phyloP scores from a whole-genome alignment of 169 alveolate genomes.

The Eimeria brunetti region DNA sequence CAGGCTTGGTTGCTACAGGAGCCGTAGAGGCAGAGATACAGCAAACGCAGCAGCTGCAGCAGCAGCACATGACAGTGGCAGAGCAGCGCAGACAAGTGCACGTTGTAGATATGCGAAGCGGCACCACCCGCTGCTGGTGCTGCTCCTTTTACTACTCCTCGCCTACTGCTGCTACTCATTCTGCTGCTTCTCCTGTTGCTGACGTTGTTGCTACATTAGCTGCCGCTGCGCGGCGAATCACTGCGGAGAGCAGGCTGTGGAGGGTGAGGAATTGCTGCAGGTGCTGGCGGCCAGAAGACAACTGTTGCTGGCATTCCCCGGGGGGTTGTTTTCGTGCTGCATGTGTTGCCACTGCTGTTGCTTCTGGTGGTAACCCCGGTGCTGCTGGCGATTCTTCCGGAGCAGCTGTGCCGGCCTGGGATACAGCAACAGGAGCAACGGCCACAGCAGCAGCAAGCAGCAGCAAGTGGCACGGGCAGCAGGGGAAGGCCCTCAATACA shows the following conservation, averaged over 20 bases:
- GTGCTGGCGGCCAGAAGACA: neutral
- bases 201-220: neutral
- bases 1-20: neutral
- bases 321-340: conserved; percentile 10
- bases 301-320: conserved; percentile 35
- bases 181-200: neutral
- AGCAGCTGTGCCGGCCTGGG: neutral
- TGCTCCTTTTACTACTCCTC: too few species aligned
- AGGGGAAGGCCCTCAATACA: conserved; percentile 24
- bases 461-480: too few species aligned
- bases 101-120: neutral
- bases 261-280: conserved; percentile 27
- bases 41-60: neutral
- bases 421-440: neutral
- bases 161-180: neutral
- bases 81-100: neutral
- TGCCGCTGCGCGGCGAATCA: conserved; percentile 17
- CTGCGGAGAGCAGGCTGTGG: neutral
- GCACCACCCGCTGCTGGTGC: neutral
- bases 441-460: conserved; percentile 21
- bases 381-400: neutral
- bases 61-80: neutral
- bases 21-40: neutral
- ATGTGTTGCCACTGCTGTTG: conserved; percentile 6
- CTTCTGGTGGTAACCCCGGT: neutral